Evolutionary conservation across 2,329 filamentous ascomycete genomes (phyloP), one percentile per base, ranked within the genome.

Genomic region (Colletotrichum sp.): DNA sequence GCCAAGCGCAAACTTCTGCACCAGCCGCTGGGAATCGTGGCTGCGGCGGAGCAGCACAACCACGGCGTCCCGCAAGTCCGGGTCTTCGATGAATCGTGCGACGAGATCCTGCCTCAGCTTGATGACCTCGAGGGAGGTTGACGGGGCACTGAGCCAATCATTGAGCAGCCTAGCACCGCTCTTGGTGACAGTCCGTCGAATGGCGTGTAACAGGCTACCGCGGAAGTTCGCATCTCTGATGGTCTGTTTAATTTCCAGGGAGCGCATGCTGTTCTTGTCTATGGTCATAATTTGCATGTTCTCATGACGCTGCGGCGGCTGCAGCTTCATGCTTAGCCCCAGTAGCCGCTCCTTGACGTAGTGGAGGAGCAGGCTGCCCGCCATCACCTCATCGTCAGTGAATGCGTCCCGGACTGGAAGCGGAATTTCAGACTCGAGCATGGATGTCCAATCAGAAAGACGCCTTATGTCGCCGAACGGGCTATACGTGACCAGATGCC

Each of bases 1-100:
- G 13, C 96, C 96, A 10, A 98, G 90, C 1, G 96, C 94, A 83
- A 99, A 98, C 82, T 97, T 98, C 81, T 98, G 97, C 3, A 98
- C 93, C 5, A 99, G 88, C 2, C 97, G 94, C 80, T 97, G 94
- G 3, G 95, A 95, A 85, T 99, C 97, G 79, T 95, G 93, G 67
- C 93, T 96, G 28, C 92, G 90, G 77, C 92, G 91, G 3, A 99
- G 88, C 4, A 97, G 87, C 18, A 91, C 83, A 2, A 92, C 86
- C 28, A 97, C 86, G 58, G 91, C 89, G 78, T 98, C 94, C 56
- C 94, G 91, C 8, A 98, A 88, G 55, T 92, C 86, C 25, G 90
- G 87, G 74, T 94, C 87, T 2, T 90, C 85, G 7, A 96, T 87
- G 82, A 98, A 94, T 60, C 92, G 89, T 25, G 94, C 90, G 6